A percentile compares a stretch with the other conserved stretches of the same genome.
Evolutionary conservation across 345 rosid species (phyloP).

Genomic region (Crucihimalaya himalaica): DNA sequence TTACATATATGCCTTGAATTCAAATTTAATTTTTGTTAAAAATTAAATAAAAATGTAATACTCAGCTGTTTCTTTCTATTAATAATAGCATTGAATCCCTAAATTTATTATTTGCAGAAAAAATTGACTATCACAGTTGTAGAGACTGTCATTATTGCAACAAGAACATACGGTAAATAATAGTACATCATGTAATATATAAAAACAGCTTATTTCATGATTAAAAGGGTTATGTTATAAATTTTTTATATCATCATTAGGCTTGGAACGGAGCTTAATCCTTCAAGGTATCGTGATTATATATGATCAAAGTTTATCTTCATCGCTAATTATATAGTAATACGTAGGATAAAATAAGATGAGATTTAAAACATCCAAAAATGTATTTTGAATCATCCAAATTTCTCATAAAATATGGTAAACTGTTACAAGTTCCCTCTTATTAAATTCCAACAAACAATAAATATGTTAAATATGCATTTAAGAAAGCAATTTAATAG

Average conservation of each 20-base stretch:
- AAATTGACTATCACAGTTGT: slow-evolving; percentile 30
- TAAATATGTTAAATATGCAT: slow-evolving; percentile 38
- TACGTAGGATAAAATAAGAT: background rate
- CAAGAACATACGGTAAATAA: background rate
- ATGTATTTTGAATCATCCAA: background rate
- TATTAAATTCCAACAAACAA: slow-evolving; percentile 37
- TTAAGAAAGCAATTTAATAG: slow-evolving; percentile 42
- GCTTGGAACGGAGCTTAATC: background rate
- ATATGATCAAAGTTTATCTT: background rate
- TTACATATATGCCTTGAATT: background rate
- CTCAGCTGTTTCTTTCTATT: slow-evolving; percentile 1
- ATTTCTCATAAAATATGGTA: background rate
- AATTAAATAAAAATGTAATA: background rate
- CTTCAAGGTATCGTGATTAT: background rate
- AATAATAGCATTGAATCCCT: slow-evolving; percentile 18
- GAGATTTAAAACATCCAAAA: background rate
- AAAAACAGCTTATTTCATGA: too few relatives aligned
- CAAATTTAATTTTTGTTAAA: background rate
- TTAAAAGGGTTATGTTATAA: too few relatives aligned
- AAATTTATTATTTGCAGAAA: slow-evolving; percentile 37
- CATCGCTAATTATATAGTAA: background rate
- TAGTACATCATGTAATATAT: background rate
- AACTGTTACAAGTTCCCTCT: slow-evolving; percentile 2
- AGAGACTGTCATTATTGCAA: slow-evolving; percentile 28
- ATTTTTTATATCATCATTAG: background rate